A percentile compares a stretch with the other conserved stretches of the same genome.
phyloP scores from a whole-genome alignment of 176 grass and related monocot species.

The maize (Zea mays) region DNA sequence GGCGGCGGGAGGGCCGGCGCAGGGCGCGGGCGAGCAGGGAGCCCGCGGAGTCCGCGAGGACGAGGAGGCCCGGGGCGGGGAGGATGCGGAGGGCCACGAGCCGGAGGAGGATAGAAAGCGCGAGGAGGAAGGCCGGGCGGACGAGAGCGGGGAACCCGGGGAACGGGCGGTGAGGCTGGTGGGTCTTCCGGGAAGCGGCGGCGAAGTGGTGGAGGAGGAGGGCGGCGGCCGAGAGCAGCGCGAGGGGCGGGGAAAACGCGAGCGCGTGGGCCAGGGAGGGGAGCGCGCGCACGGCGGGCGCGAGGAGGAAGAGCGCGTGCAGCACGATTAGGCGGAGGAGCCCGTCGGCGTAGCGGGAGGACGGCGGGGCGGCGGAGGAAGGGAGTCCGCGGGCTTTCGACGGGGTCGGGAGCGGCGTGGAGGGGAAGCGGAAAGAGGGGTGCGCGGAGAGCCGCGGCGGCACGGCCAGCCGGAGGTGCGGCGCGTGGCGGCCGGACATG shows the following conservation, averaged over 20 bases:
- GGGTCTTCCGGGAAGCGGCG: conserved; percentile 5
- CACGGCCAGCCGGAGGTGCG: conserved; percentile 55
- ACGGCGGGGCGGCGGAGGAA: conserved; percentile 11
- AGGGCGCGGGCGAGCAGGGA: conserved; percentile 58
- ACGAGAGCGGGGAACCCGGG: conserved; percentile 39
- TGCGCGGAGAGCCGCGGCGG: conserved; percentile 47
- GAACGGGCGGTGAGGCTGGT: conserved; percentile 38
- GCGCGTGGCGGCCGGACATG: conserved; percentile 35
- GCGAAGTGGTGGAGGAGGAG: conserved; percentile 42
- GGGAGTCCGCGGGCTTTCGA: conserved; percentile 44
- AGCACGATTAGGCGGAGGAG: conserved; percentile 56
- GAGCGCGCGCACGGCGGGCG: conserved; percentile 39
- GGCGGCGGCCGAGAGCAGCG: conserved; percentile 46
- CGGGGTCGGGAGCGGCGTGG: conserved; percentile 51
- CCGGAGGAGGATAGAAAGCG: conserved; percentile 60
- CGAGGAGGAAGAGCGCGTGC: conserved; percentile 56
- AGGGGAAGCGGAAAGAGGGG: conserved; percentile 40
- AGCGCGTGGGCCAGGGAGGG: conserved; percentile 38
- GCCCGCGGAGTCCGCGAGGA: conserved; percentile 77
- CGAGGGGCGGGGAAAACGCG: conserved; percentile 41
- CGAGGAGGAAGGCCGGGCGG: conserved; percentile 48
- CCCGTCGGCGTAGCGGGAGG: conserved; percentile 49
- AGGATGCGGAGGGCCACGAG: conserved; percentile 58
- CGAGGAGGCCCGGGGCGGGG: conserved; percentile 57
- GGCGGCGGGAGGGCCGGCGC: conserved; percentile 45